phyloP scores from a whole-genome alignment of 2,329 filamentous ascomycete genomes.

The Gnomoniopsis smithogilvyi region DNA sequence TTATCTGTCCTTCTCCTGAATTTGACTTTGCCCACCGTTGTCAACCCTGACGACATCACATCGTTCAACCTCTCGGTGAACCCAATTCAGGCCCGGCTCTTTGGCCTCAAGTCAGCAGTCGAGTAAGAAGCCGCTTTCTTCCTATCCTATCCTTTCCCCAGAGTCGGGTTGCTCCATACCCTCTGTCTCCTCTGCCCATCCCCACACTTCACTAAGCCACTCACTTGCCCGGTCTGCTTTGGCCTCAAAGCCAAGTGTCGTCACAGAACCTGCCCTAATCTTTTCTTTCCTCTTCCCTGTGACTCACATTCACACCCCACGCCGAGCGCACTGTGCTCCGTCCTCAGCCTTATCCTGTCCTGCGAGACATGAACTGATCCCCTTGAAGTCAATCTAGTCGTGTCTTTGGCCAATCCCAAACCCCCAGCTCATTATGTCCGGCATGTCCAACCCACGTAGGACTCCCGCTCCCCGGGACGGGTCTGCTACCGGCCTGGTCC shows the following conservation, averaged over 20 bases:
- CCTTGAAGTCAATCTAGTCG: conserved; percentile 9
- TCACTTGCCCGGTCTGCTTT: conserved; percentile 13
- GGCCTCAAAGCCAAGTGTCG: conserved; percentile 17
- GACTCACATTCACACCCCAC: conserved; percentile 14
- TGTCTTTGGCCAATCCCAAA: conserved; percentile 18
- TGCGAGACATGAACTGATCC: conserved; percentile 19
- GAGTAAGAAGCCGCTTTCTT: conserved; percentile 11
- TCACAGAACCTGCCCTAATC: conserved; percentile 8
- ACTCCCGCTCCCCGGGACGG: conserved; percentile 40
- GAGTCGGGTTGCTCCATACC: neutral
- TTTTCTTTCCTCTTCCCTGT: conserved; percentile 4
- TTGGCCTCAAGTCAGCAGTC: conserved; percentile 8
- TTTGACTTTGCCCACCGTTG: neutral
- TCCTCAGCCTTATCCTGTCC: conserved; percentile 16
- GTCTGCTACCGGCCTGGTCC: conserved; percentile 38
- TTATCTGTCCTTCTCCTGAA: conserved; percentile 5
- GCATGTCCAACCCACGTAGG: conserved; percentile 37
- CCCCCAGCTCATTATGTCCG: conserved; percentile 28
- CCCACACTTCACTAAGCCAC: conserved; percentile 4
- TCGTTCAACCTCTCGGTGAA: conserved; percentile 2
- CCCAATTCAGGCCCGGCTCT: conserved; percentile 8
- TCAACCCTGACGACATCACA: neutral
- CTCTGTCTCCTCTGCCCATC: conserved; percentile 4
- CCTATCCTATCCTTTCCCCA: neutral
- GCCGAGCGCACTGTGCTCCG: neutral